Conservation (phyloP, 2,329 filamentous ascomycete species). For the Fusarium sp. region DNA sequence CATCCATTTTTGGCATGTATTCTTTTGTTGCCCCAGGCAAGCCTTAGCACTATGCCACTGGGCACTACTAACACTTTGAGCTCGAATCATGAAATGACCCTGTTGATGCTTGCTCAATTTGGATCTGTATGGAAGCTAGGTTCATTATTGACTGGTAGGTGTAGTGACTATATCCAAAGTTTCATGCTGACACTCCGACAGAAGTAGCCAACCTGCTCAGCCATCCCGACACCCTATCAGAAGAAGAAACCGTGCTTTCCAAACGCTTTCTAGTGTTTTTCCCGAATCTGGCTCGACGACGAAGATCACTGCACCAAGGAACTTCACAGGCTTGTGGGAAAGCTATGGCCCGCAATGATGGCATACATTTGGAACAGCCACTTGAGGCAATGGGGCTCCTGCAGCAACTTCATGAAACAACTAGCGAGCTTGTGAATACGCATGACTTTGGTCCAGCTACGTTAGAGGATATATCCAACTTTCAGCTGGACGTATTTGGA, state of each 20-base stretch:
- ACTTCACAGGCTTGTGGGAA: neutral
- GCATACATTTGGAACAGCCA: neutral
- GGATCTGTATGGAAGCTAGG: neutral
- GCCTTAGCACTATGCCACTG: neutral
- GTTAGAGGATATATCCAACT: neutral
- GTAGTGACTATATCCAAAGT: neutral
- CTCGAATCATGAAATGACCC: neutral
- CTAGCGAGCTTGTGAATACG: neutral
- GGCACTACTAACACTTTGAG: neutral
- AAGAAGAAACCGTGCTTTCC: neutral
- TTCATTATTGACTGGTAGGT: neutral
- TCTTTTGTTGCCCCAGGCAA: neutral
- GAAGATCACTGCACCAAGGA: neutral
- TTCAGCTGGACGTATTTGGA: neutral
- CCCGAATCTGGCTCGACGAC: neutral
- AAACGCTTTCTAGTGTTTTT: neutral
- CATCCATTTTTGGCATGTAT: neutral
- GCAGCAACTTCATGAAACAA: neutral
- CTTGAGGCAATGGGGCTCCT: neutral
- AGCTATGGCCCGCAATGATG: neutral
- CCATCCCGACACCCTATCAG: neutral
- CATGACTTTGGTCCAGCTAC: neutral
- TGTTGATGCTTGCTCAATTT: neutral
- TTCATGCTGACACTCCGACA: neutral
- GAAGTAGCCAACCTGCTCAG: neutral